Base-by-base conservation (phyloP, 176 grass and related monocot genomes). In the Ananas comosus region DNA sequence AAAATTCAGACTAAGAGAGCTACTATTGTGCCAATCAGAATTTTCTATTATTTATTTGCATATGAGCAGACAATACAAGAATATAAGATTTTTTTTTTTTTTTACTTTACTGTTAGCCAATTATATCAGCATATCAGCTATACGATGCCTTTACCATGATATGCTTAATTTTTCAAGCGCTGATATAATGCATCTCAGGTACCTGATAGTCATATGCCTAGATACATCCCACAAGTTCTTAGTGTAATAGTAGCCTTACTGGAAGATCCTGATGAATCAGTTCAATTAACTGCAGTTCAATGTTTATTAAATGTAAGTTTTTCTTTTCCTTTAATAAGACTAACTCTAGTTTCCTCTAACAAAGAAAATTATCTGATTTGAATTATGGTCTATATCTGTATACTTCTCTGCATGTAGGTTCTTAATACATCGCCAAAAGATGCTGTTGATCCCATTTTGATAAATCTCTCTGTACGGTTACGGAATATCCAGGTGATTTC, bases 221-320 rank as follows among this genome's bases (percentile, higher is more conserved):
- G 68, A 58, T 96, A 92, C 78, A 92, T 96, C 73, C 17, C 67
- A 72, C 91, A 81, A 96, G 77, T 83, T 25, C 78, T 96, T 71
- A 88, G 93, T 50, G 88, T 96, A 71, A 87, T 96, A 83, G 78
- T 97, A 70, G 93, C 89, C 67, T 85, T 97, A 71, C 93, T 97
- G 74, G 93, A 97, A 90, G 93, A 92, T 59, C 63, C 86, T 79
- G 91, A 81, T 22, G 89, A 97, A 65, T 87, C 86, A 63, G 93
- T 97, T 85, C 84, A 92, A 80, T 80, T 97, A 54, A 97, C 93
- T 81, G 89, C 89, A 76, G 93, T 92, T 14, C 89, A 92, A 56
- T 97, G 93, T 74, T 79, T 97, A 72, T 85, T 97, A 87, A 90
- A 68, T 57, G 88, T 91, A 64, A 85, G 85, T 82, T 77, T 12